Evolutionary conservation across 225 moss, liverwort and hornwort genomes (phyloP), one percentile per base, ranked within the genome.

Genomic region (Neckera pumila): DNA sequence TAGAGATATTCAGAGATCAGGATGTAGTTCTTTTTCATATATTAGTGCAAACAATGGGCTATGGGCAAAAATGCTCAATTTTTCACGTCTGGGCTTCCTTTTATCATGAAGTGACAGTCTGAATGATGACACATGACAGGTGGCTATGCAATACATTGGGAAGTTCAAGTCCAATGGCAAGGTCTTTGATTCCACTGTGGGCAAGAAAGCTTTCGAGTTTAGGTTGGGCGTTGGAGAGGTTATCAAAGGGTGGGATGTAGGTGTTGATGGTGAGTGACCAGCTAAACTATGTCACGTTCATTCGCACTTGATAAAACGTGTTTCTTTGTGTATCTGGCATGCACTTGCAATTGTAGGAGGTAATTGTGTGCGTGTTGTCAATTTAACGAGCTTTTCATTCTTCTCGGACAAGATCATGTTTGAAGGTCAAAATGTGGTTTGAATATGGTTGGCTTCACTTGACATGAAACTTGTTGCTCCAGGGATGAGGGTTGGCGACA

Each of bases 401-500:
- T 54, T 34, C 58, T 54, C 13, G 45, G 8, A 53, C 25, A 8
- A 53, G 70, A 8, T 23, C 11, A 25, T 58, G 16, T 14, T 38
- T 23, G 16, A 42, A 43, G 13, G 6, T 51, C 20, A 3, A 20
- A 30, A 56, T 33, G 43, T 40, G 17, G 12, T 31, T 38, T 36
- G 27, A 53, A 12, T 42, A 65, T 28, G 57, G 17, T 80, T 20
- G 54, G 57, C 17, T 82, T 21, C 36, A 34, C 25, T 81, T 91
- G 63, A 85, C 56, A 10, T 25, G 2, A 1, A 40, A 51, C 34
- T 75, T 38, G 43, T 15, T 87, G 56, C 72, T 85, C 70, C 92
- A 98, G 98, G 99, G 25, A 99, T 97, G 97, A 94, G 99, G 85
- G 86, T 99, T n/a, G 99, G 99, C 20, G 99, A 99, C 81, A 99